Percentiles rank a stretch among this genome's conserved stretches.
These are phyloP conservation scores for Diaporthe helianthi DNA, from an alignment of 2,329 filamentous ascomycete species.

Conservation along the genomic window DNA sequence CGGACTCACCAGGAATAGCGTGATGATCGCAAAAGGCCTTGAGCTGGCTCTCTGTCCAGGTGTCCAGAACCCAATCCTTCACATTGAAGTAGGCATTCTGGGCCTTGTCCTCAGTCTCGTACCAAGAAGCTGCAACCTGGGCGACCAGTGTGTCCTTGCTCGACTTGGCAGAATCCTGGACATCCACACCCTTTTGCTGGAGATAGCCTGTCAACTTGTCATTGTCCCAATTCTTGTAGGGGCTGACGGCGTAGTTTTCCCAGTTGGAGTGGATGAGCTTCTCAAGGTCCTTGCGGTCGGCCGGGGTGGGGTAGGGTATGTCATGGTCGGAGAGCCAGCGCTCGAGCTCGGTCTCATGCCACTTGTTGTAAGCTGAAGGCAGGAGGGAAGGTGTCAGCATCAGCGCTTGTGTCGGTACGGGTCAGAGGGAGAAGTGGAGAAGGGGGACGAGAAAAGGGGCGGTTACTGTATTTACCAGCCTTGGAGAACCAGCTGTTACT, in stretches of 20 bases:
- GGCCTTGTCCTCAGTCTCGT: conserved; percentile 79
- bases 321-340: conserved; percentile 94
- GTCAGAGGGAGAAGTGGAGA: conserved; percentile 1
- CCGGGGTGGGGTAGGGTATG: conserved; percentile 86
- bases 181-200: conserved; percentile 72
- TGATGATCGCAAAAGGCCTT: conserved; percentile 93
- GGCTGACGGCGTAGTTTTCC: conserved; percentile 76
- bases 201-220: conserved; percentile 73
- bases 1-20: conserved; percentile 69
- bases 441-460: conserved; percentile 16
- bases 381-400: conserved; percentile 33
- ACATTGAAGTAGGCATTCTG: conserved; percentile 74
- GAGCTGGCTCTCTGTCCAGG: conserved; percentile 91
- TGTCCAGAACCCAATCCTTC: conserved; percentile 94
- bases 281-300: conserved; percentile 95
- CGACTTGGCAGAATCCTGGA: conserved; percentile 69
- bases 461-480: conserved; percentile 67
- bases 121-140: conserved; percentile 77
- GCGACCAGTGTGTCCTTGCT: conserved; percentile 72
- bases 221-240: conserved; percentile 80
- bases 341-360: conserved; percentile 97
- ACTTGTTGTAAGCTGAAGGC: conserved; percentile 88
- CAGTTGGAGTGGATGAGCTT: conserved; percentile 89
- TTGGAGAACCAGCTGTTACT: conserved; percentile 78
- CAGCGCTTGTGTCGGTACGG: conserved; percentile 33